Evolutionary conservation across 495 filamentous ascomycete genomes (phyloP).

Genomic region (Pseudoneurospora amorphoporcata): DNA sequence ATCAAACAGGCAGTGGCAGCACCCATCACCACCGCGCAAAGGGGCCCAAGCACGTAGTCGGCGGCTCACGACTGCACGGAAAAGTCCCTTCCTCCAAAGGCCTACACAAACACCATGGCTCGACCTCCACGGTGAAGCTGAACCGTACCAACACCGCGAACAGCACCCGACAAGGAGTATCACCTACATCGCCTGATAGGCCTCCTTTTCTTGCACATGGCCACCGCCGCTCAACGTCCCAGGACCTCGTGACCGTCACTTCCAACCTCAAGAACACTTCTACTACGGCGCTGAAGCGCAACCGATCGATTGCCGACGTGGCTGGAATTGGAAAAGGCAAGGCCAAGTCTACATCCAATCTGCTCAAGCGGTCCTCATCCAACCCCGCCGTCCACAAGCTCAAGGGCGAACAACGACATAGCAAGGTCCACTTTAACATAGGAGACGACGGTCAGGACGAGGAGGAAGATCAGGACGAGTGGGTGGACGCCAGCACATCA

Average conservation of each 20-base stretch:
- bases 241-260: constrained; percentile 12
- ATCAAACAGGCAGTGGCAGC: constrained; percentile 16
- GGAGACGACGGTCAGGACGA: constrained; percentile 36
- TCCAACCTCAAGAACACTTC: constrained; percentile 37
- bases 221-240: constrained; percentile 36
- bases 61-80: constrained; percentile 29
- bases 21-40: constrained; percentile 27
- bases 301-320: constrained; percentile 38
- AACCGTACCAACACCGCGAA: constrained; percentile 20
- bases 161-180: neutral
- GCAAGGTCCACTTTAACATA: constrained; percentile 41
- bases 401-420: constrained; percentile 15
- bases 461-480: constrained; percentile 37
- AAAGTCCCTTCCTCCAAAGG: constrained; percentile 34
- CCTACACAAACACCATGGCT: constrained; percentile 34
- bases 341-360: constrained; percentile 34
- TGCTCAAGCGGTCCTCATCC: constrained; percentile 35
- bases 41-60: constrained; percentile 36
- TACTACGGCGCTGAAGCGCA: constrained; percentile 36
- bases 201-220: neutral
- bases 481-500: constrained; percentile 46
- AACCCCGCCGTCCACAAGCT: constrained; percentile 31
- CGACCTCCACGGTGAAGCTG: constrained; percentile 29
- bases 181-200: constrained; percentile 9
- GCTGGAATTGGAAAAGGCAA: constrained; percentile 17